These are phyloP conservation scores for Craterostigma plantagineum DNA, from an alignment of 257 asterid genomes.

Conservation along the genomic window DNA sequence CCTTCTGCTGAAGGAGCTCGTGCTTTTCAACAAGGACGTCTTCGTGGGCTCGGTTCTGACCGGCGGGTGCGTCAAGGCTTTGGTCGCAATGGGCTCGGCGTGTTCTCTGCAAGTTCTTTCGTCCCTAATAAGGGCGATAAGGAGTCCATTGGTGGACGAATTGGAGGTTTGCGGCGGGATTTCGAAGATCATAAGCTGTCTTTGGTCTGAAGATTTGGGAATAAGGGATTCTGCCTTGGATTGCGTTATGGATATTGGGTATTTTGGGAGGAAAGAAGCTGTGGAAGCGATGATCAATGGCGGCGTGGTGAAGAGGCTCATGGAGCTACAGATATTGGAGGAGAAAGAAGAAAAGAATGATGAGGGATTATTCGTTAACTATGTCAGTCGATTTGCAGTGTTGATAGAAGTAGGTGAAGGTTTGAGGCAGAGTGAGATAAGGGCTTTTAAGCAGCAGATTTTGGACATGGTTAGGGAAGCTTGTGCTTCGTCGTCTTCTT, in stretches of 20 bases:
- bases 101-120: conserved; percentile 30
- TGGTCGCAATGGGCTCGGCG: conserved; percentile 27
- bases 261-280: conserved; percentile 57
- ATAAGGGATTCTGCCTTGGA: conserved; percentile 21
- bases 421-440: conserved; percentile 54
- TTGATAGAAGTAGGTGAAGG: conserved; percentile 73
- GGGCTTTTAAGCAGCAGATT: conserved; percentile 43
- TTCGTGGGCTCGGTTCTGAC: conserved; percentile 43
- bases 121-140: conserved; percentile 38
- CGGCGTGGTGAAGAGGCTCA: conserved; percentile 25
- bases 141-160: conserved; percentile 63
- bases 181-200: conserved; percentile 14
- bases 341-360: conserved; percentile 4
- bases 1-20: conserved; percentile 24
- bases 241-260: conserved; percentile 47
- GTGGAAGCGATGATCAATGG: conserved; percentile 39
- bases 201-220: conserved; percentile 20
- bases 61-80: conserved; percentile 30
- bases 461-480: conserved; percentile 37
- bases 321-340: conserved; percentile 25
- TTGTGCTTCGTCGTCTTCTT: conserved; percentile 5
- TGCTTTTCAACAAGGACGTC: conserved; percentile 62
- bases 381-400: conserved; percentile 49
- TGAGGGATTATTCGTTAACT: conserved; percentile 17
- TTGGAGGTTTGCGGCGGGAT: conserved; percentile 40